A percentile compares a stretch with the other conserved stretches of the same genome.
Evolutionary conservation across 2,329 filamentous ascomycete species (phyloP).

Genomic region (Pestalotiopsis sp.): DNA sequence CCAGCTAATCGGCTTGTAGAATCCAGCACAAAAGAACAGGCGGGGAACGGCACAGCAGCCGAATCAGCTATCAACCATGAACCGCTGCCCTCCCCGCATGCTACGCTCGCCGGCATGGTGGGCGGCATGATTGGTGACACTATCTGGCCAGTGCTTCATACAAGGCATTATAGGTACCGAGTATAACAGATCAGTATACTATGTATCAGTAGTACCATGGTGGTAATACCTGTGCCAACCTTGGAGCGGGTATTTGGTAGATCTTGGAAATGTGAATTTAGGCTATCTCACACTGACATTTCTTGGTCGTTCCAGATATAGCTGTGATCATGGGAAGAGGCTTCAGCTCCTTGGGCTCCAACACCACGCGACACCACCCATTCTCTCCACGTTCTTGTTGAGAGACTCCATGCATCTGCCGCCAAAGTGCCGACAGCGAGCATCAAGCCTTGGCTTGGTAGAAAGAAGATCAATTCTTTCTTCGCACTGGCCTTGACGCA

Average conservation of each 20-base stretch:
- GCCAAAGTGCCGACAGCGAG: not conserved
- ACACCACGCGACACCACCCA: not conserved
- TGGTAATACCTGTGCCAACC: not conserved
- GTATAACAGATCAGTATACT: not conserved
- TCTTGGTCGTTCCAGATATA: not conserved
- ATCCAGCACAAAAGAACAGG: constrained; percentile 3
- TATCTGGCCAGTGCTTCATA: constrained; percentile 2
- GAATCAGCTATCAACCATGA: constrained; percentile 3
- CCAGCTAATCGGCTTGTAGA: constrained; percentile 11
- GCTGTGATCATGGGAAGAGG: not conserved
- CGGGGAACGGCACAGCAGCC: constrained; percentile 12
- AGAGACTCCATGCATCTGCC: not conserved
- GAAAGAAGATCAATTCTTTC: not conserved
- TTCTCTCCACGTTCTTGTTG: not conserved
- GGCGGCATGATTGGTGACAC: constrained; percentile 7
- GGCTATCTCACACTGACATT: constrained; percentile 2
- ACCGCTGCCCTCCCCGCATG: constrained; percentile 1
- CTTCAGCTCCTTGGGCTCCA: not conserved
- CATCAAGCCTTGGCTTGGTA: not conserved
- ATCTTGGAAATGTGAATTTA: constrained; percentile 9
- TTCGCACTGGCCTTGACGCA: not conserved
- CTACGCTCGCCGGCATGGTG: not conserved
- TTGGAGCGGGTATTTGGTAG: not conserved
- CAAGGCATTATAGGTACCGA: not conserved
- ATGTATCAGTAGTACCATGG: not conserved